Base-by-base conservation (phyloP, 352 stramenopile genomes). In the Pythium brachiatum region DNA sequence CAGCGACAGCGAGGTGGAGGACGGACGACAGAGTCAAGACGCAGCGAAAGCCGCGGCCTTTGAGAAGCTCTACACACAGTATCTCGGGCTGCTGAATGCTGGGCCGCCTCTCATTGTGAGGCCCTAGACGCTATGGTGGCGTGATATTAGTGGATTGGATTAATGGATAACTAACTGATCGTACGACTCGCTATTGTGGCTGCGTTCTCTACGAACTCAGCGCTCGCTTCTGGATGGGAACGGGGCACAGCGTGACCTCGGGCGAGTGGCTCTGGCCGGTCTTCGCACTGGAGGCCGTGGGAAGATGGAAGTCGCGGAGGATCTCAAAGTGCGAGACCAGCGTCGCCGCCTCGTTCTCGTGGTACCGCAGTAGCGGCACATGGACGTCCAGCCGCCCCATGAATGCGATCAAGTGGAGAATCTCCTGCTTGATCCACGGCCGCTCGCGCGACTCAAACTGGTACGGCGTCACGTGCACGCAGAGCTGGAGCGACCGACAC, bases 381-480 rank as follows among this genome's bases (percentile, higher is more conserved):
- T 53, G 41, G 20, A 46, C 29, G 0, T 34, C 62, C 3, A 63
- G 23, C 1, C 48, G 55, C 31, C 46, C 41, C 32, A 69, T 25
- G 18, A 26, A 34, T 13, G 46, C 29, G 7, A 69, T 46, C 13
- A 63, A 63, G 11, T 63, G 62, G 2, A 59, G n/a, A 25, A 69
- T 46, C 44, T 89, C 80, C 7, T 64, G 67, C 47, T 75, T 75
- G 55, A 89, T 83, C 80, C 80, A 89, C 56, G 72, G 70, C 7
- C 80, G 70, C 8, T 74, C 70, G 1, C 52, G 65, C 0, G 76
- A 62, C 12, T 78, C 67, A 51, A 82, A 83, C 51, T 88, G 78
- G 57, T 89, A 89, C 29, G 78, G 80, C 38, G 80, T 89, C 61
- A 80, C 73, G 68, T 89, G 80, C n/a, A 89, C 73, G 34, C 74